A percentile compares a stretch with the other conserved stretches of the same genome.
Conservation (phyloP, 177 flowering plant species). For the Vitis hybrid region DNA sequence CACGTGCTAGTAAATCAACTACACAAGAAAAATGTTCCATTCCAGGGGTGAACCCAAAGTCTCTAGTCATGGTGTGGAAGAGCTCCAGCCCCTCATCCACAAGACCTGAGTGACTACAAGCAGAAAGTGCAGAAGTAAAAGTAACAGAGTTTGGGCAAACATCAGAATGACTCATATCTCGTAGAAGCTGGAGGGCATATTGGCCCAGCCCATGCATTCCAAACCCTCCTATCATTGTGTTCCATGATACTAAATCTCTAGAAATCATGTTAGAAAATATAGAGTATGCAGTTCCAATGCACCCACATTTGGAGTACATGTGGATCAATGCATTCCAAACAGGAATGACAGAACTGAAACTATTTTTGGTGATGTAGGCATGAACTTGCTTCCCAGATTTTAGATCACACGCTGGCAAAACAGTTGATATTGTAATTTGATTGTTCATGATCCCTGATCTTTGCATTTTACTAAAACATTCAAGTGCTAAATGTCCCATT, state of each 20-base stretch:
- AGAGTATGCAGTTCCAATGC: conserved; percentile 32
- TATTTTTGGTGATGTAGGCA: conserved; percentile 33
- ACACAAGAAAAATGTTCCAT: conserved; percentile 57
- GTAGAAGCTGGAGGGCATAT: conserved; percentile 42
- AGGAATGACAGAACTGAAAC: conserved; percentile 18
- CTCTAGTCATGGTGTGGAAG: conserved; percentile 36
- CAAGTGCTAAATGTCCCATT: conserved; percentile 31
- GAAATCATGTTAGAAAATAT: conserved; percentile 35
- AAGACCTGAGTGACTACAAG: conserved; percentile 70
- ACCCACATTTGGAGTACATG: conserved; percentile 59
- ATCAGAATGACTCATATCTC: conserved; percentile 40
- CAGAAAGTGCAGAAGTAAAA: conserved; percentile 50
- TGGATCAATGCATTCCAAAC: conserved; percentile 53
- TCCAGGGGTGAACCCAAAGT: conserved; percentile 28
- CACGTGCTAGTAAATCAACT: conserved; percentile 54
- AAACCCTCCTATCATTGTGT: conserved; percentile 53
- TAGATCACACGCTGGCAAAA: conserved; percentile 48
- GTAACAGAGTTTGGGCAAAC: conserved; percentile 44
- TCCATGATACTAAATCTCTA: conserved; percentile 55
- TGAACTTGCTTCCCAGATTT: conserved; percentile 55
- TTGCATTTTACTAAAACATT: conserved; percentile 44
- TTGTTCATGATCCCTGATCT: conserved; percentile 32
- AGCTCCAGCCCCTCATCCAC: conserved; percentile 48
- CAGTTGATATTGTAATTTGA: conserved; percentile 38
- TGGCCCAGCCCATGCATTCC: conserved; percentile 52